Evolutionary conservation across 176 grass and related monocot species (phyloP), one percentile per base, ranked within the genome.

Genomic region (Avena eriantha): DNA sequence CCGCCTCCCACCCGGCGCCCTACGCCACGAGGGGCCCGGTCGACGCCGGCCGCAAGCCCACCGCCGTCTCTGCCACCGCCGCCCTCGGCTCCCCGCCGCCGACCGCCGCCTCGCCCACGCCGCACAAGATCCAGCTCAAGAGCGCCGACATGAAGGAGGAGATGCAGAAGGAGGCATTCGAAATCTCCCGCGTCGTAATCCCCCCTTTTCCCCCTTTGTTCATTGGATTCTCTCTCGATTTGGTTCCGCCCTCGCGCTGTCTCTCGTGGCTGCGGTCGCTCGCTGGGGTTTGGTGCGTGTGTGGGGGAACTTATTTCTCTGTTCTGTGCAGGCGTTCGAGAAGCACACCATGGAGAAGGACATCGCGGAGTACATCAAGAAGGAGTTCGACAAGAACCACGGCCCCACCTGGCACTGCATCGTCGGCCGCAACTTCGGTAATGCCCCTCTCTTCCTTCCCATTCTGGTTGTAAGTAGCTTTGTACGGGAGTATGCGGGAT

Each of bases 391-490:
- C 87, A 92, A 91, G 80, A 94, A 92, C 76, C 91, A 99, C 80
- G 97, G 94, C 19, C 92, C 92, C 14, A 96, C 94, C 35, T 99
- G 97, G 97, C 97, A 99, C 90, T 99, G 97, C 90, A 99, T 99
- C 65, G 97, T 96, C n/a, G 97, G 97, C 66, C 92, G 93, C 61
- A 96, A 99, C 92, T 99, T 99, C 58, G 97, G 97, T 99, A 94
- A 58, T 87, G 10, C 39, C 34, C 18, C 45, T 13, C 31, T n/a
- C 29, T 5, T 18, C 5, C 18, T 19, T 16, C 83, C 22, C 14
- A 10, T 21, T 91, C 11, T 47, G 61, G 65, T 48, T 86, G 45
- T 39, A 76, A 80, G 59, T 80, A 48, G 46, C 64, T 17, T 72
- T 48, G 54, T 6, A 39, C 3, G 8, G 18, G 66, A 33, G 51